These are phyloP conservation scores for Apiospora aurea DNA, from an alignment of 2,329 filamentous ascomycete species.

Conservation along the genomic window DNA sequence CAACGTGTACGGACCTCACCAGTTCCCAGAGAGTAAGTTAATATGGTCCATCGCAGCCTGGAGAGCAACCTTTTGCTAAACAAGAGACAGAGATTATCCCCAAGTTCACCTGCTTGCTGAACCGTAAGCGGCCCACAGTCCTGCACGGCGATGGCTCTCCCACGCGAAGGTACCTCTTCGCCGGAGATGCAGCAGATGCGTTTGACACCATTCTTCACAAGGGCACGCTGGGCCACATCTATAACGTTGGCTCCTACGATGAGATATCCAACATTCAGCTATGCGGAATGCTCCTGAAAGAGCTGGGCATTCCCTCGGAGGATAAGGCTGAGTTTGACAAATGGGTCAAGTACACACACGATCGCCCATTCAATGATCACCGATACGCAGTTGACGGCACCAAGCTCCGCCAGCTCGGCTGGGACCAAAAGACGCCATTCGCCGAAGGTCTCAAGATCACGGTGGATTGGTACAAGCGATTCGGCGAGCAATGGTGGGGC, in stretches of 20 bases:
- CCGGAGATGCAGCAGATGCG: slow-evolving; percentile 80
- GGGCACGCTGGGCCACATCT: slow-evolving; percentile 76
- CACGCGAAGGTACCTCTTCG: slow-evolving; percentile 78
- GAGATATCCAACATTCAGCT: slow-evolving; percentile 79
- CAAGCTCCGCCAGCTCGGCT: slow-evolving; percentile 72
- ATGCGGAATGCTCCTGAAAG: slow-evolving; percentile 68
- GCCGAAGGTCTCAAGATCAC: slow-evolving; percentile 68
- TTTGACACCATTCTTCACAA: slow-evolving; percentile 86
- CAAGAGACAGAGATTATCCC: slow-evolving; percentile 76
- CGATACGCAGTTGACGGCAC: slow-evolving; percentile 75
- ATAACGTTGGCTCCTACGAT: slow-evolving; percentile 82
- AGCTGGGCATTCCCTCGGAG: slow-evolving; percentile 64
- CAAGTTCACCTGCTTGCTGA: slow-evolving; percentile 78
- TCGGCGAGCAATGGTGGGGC: slow-evolving; percentile 75
- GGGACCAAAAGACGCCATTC: slow-evolving; percentile 72
- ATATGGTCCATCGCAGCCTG: background rate
- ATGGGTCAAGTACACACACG: slow-evolving; percentile 77
- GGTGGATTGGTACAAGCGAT: slow-evolving; percentile 73
- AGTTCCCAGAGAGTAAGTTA: slow-evolving; percentile 79
- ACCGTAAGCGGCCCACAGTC: slow-evolving; percentile 70
- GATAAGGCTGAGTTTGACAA: slow-evolving; percentile 61
- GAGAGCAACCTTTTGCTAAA: slow-evolving; percentile 23
- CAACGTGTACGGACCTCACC: slow-evolving; percentile 86
- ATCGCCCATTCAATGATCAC: slow-evolving; percentile 81
- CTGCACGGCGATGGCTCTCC: slow-evolving; percentile 80